Conservation (phyloP, 345 rosid genomes). For the Populus tremula region DNA sequence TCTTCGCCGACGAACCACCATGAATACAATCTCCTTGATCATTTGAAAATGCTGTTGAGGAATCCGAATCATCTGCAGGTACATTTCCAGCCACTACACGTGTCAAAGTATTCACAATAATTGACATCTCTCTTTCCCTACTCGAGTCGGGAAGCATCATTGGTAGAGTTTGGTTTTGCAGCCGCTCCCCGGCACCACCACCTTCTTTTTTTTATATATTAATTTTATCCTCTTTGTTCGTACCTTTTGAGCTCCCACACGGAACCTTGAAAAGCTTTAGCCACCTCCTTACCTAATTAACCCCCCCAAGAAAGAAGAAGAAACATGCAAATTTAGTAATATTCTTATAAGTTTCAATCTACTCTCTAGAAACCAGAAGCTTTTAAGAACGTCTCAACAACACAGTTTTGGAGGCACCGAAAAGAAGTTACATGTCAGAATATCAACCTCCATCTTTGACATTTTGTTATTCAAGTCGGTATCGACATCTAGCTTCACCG, state of each 20-base stretch:
- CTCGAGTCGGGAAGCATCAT: conserved; percentile 10
- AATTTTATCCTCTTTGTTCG: conserved; percentile 20
- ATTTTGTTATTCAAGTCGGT: neutral
- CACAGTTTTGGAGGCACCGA: neutral
- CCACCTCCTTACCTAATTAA: neutral
- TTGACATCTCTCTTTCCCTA: conserved; percentile 71
- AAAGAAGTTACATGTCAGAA: neutral
- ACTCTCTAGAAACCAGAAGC: neutral
- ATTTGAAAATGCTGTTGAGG: neutral
- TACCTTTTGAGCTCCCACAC: conserved; percentile 31
- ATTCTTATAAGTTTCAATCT: neutral
- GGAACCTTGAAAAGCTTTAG: neutral
- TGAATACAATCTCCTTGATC: neutral
- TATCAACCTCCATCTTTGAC: neutral
- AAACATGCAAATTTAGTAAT: neutral
- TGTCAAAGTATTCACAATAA: conserved; percentile 68
- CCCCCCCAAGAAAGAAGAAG: neutral
- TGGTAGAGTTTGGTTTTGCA: neutral
- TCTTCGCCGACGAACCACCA: conserved; percentile 15
- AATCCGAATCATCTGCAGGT: conserved; percentile 7
- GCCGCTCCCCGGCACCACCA: conserved; percentile 20
- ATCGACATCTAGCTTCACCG: neutral
- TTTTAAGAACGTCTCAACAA: neutral
- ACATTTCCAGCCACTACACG: conserved; percentile 68
- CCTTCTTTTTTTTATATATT: neutral